phyloP scores from a whole-genome alignment of 2,329 filamentous ascomycete species.

The Albifimbria verrucaria region DNA sequence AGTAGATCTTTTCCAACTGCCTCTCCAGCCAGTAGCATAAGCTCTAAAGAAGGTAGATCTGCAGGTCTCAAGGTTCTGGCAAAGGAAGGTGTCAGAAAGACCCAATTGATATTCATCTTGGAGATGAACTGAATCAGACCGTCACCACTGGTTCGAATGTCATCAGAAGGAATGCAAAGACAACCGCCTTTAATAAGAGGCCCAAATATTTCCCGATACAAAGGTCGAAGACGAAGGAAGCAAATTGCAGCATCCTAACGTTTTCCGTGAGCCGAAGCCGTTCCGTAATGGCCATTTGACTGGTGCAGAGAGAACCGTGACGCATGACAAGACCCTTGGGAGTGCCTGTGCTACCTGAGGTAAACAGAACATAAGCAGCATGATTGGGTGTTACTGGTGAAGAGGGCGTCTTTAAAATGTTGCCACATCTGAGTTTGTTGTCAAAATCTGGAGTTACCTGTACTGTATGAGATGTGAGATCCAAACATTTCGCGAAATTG shows the following conservation, averaged over 20 bases:
- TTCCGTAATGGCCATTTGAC: constrained; percentile 5
- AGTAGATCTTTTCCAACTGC: constrained; percentile 11
- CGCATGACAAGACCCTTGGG: constrained; percentile 20
- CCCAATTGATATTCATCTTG: background rate
- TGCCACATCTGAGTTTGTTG: background rate
- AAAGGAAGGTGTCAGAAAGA: constrained; percentile 3
- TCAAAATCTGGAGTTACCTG: background rate
- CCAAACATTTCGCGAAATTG: background rate
- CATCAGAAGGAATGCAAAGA: constrained; percentile 5
- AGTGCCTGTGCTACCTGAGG: constrained; percentile 20
- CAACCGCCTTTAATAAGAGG: constrained; percentile 5
- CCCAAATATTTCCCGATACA: constrained; percentile 5
- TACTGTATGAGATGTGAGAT: background rate
- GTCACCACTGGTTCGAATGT: constrained; percentile 2
- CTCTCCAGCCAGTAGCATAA: constrained; percentile 16
- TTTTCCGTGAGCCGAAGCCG: constrained; percentile 2
- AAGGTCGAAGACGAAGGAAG: background rate
- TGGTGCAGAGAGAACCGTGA: constrained; percentile 12
- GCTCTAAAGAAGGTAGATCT: constrained; percentile 2
- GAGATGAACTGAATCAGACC: constrained; percentile 4
- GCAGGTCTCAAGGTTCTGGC: background rate
- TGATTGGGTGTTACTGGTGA: background rate
- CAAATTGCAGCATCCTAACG: constrained; percentile 9
- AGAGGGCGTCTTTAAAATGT: background rate
- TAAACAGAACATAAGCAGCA: constrained; percentile 19